Percentiles rank a stretch among this genome's conserved stretches.
These are phyloP conservation scores for Starmerella stigmatis DNA, from an alignment of 805 yeast genomes.

Conservation along the genomic window DNA sequence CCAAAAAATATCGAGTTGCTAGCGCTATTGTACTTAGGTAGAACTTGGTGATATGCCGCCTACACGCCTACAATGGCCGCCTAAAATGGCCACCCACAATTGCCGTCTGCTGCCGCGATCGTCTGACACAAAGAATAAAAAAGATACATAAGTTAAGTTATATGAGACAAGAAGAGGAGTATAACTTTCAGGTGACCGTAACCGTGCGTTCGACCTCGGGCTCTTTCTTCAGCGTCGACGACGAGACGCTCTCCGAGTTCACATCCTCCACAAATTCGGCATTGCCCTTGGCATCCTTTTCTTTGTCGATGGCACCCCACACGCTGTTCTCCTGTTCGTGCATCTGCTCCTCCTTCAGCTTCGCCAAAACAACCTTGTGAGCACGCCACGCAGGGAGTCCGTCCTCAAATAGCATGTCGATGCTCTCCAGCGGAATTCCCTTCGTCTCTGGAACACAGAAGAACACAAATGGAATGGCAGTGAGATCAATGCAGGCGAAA, in stretches of 20 bases:
- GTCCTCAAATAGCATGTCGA: conserved; percentile 12
- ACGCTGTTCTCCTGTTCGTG: conserved; percentile 11
- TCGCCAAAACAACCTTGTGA: conserved; percentile 2
- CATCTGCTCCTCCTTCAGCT: conserved; percentile 11
- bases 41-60: too few species aligned
- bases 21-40: neutral
- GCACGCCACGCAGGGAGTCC: conserved; percentile 14
- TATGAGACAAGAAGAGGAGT: neutral
- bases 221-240: neutral
- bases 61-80: too few species aligned
- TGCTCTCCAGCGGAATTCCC: conserved; percentile 13
- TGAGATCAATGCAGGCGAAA: conserved; percentile 10
- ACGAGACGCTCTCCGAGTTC: neutral
- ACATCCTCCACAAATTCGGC: conserved; percentile 10
- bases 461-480: conserved; percentile 11
- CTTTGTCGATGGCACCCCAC: conserved; percentile 3
- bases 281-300: neutral
- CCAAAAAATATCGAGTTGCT: neutral
- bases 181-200: neutral
- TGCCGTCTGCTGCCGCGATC: too few species aligned
- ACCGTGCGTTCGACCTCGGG: neutral
- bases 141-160: neutral
- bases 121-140: neutral
- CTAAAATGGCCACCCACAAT: too few species aligned
- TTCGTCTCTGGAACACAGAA: conserved; percentile 14